These are phyloP conservation scores for Flaveria bidentis DNA, from an alignment of 129 eudicot genomes.

Conservation along the genomic window DNA sequence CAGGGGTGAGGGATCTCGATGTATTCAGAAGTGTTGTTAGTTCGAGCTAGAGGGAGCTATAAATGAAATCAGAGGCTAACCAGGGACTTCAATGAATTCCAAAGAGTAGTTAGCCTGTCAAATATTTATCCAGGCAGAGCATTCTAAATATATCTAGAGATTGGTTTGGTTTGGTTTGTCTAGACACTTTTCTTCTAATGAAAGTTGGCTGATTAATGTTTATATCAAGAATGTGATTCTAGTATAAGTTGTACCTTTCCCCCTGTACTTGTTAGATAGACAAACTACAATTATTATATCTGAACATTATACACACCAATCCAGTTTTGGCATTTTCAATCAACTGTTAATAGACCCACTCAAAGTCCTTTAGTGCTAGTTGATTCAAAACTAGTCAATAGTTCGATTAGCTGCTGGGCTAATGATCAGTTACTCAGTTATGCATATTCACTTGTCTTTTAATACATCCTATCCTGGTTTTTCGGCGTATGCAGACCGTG, in stretches of 20 bases:
- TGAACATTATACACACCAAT: background rate
- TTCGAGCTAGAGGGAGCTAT: slow-evolving; percentile 13
- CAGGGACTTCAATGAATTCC: background rate
- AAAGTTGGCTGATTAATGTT: slow-evolving; percentile 7
- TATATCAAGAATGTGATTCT: background rate
- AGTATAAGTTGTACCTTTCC: background rate
- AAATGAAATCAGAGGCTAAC: background rate
- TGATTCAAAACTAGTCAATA: slow-evolving; percentile 1
- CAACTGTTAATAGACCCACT: background rate
- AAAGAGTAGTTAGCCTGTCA: background rate
- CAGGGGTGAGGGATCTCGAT: background rate
- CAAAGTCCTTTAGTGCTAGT: slow-evolving; percentile 1
- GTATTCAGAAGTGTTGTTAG: background rate
- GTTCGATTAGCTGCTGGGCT: slow-evolving; percentile 9
- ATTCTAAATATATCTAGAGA: background rate
- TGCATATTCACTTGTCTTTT: background rate
- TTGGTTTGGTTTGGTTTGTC: slow-evolving; percentile 6
- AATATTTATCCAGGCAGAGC: background rate
- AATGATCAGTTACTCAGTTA: background rate
- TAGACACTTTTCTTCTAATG: background rate
- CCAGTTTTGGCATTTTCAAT: background rate
- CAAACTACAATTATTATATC: background rate
- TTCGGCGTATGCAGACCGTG: slow-evolving; percentile 63
- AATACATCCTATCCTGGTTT: background rate
- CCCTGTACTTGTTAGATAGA: slow-evolving; percentile 19